phyloP scores from a whole-genome alignment of 768 basidiomycete species.

The Sporobolomyces pararoseus region DNA sequence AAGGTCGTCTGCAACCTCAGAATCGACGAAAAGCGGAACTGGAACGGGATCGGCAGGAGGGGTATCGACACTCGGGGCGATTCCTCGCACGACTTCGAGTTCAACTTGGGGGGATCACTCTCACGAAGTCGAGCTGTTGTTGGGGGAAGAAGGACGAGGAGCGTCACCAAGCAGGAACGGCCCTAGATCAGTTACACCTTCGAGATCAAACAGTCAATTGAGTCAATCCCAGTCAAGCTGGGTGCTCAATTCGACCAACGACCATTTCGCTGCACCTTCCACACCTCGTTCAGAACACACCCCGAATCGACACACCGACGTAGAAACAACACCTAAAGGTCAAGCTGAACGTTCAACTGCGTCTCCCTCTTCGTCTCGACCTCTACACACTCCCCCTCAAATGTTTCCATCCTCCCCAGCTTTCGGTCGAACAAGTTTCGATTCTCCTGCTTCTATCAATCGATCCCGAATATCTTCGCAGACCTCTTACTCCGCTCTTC shows the following conservation, averaged over 20 bases:
- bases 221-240: neutral
- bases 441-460: neutral
- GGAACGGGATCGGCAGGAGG: constrained; percentile 2
- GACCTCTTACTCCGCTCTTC: neutral
- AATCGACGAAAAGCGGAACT: neutral
- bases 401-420: neutral
- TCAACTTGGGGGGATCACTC: constrained; percentile 6
- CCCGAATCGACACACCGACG: neutral
- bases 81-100: neutral
- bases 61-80: neutral
- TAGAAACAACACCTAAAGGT: constrained; percentile 7
- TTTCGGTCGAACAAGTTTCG: neutral
- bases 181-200: neutral
- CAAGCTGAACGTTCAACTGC: neutral
- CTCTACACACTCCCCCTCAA: constrained; percentile 29
- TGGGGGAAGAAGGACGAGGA: constrained; percentile 17
- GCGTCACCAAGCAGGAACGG: neutral
- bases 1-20: neutral
- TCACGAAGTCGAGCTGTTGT: constrained; percentile 11
- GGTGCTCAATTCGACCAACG: neutral
- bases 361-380: neutral
- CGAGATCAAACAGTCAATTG: neutral
- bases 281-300: neutral
- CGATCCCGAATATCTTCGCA: neutral
- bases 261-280: neutral